Base-by-base conservation (phyloP, 2,329 filamentous ascomycete genomes). In the Trichoderma simmonsii region DNA sequence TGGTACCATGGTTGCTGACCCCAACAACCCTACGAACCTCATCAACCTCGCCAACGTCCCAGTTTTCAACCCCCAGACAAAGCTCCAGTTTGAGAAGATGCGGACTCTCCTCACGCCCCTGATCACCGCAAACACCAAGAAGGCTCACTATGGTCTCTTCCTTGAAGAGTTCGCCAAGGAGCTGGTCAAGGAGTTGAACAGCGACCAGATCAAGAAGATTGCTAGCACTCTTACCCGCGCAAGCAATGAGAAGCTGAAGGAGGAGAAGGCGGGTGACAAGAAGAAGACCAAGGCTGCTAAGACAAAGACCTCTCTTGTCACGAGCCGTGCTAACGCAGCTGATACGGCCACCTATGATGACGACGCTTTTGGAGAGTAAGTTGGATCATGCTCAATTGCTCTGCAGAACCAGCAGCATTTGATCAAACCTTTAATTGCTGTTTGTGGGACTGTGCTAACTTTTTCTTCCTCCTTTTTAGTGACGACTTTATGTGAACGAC, bases 241-340 rank as follows among this genome's bases (percentile, higher is more conserved):
- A 71, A 89, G 93, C 80, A 99, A 99, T 81, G 96, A 98, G 89
- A 98, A 97, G 88, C 92, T 98, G 92, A 97, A 94, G 86, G 95
- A 98, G 82, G 96, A 99, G 88, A 98, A 98, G 88, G 91, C 92
- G 4, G 90, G 93, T 4, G 94, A 97, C 75, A 98, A 97, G 87
- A 91, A 93, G 70, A 99, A 98, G 90, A 90, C 87, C 77, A 98
- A 98, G 89, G 95, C 95, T 5, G 92, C 93, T 74, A 98, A 98
- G 90, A 97, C 92, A 51, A 99, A 99, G 90, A 90, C 93, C 21
- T 91, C 90, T 7, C 86, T 98, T 64, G 92, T 93, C 70, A 90
- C 92, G 72, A 84, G 83, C 79, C 84, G 91, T 79, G 82, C 86
- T 77, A 86, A 86, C 74, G 83, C 84, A 64, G 87, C 90, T 18